Conservation (phyloP, 495 filamentous ascomycete genomes). For the Penicillium mononematosum region DNA sequence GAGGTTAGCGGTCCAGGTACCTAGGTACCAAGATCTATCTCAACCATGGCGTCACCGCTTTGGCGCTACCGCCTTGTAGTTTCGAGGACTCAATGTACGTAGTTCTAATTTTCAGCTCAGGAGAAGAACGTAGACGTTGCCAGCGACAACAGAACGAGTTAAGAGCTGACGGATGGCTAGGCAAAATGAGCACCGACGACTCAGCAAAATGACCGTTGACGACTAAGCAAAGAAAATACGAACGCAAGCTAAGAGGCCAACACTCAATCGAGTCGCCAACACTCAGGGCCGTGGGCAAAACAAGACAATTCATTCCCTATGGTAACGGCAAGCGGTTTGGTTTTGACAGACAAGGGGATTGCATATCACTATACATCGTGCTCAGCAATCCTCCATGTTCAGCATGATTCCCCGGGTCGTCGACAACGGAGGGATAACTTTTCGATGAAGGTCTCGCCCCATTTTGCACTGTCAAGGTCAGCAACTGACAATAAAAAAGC, state of each 20-base stretch:
- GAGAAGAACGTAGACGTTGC: neutral
- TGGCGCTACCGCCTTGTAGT: neutral
- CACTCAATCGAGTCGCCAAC: neutral
- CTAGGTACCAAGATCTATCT: too few species aligned
- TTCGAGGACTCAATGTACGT: neutral
- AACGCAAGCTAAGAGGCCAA: neutral
- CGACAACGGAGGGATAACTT: constrained; percentile 26
- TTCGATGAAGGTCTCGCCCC: constrained; percentile 40
- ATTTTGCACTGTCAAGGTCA: constrained; percentile 33
- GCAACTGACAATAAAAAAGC: neutral
- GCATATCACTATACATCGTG: neutral
- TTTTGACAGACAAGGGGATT: neutral
- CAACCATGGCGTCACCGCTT: too few species aligned
- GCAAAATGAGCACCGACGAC: neutral
- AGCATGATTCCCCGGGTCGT: constrained; percentile 11
- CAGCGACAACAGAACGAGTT: neutral
- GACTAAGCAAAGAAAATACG: neutral
- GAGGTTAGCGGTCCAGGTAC: neutral
- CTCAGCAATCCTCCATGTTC: neutral
- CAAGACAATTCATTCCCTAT: neutral
- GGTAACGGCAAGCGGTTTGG: neutral
- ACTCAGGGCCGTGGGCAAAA: neutral
- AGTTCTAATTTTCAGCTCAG: neutral
- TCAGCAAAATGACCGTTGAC: neutral
- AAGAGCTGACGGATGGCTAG: neutral